phyloP scores from a whole-genome alignment of 352 stramenopile genomes.

The Ophiocytium majus region DNA sequence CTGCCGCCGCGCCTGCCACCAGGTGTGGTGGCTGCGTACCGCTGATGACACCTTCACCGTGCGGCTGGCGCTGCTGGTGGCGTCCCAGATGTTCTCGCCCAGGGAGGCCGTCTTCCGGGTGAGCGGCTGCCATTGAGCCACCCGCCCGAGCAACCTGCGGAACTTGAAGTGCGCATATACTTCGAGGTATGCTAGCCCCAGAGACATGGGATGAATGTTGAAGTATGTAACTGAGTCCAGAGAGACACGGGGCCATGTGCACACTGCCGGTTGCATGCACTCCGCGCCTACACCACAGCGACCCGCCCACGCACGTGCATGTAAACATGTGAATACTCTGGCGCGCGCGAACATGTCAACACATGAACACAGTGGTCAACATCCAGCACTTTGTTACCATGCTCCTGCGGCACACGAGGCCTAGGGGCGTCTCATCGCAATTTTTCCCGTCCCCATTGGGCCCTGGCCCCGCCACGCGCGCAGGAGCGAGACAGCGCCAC shows the following conservation, averaged over 20 bases:
- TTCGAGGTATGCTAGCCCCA: no score
- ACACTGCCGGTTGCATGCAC: neutral
- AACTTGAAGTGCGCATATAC: neutral
- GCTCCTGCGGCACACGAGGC: neutral
- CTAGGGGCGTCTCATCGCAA: neutral
- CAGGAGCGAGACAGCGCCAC: neutral
- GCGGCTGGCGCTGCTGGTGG: neutral
- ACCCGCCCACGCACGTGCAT: neutral
- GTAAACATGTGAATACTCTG: neutral
- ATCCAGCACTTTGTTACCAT: no score
- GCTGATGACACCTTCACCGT: neutral
- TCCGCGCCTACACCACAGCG: neutral
- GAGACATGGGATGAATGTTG: no score
- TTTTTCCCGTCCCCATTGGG: no score
- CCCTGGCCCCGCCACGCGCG: no score
- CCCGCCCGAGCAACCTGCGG: neutral
- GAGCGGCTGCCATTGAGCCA: neutral
- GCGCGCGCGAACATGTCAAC: no score
- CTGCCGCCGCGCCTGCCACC: neutral
- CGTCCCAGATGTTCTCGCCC: neutral
- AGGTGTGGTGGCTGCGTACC: constrained; percentile 15
- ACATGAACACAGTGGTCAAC: no score
- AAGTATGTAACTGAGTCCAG: neutral
- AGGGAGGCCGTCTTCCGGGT: neutral
- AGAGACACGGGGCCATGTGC: neutral